These are phyloP conservation scores for Flueggea neowawraea DNA, from an alignment of 441 rosid species.

Conservation along the genomic window DNA sequence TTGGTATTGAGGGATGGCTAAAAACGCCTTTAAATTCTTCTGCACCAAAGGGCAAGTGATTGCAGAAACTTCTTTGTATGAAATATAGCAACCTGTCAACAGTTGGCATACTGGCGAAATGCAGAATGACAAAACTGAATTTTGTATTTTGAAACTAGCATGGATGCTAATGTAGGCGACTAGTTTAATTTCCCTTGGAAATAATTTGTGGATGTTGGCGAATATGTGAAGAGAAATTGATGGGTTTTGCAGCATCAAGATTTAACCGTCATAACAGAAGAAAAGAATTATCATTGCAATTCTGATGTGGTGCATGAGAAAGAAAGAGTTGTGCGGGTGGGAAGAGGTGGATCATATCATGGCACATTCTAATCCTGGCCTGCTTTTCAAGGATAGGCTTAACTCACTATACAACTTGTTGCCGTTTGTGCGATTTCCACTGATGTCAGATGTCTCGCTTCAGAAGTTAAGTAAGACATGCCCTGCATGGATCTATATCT, in stretches of 20 bases:
- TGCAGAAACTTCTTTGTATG: too few species aligned
- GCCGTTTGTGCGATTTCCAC: slow-evolving; percentile 80
- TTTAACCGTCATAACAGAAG: slow-evolving; percentile 93
- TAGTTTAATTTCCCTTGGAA: slow-evolving; percentile 1
- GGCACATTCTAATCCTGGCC: slow-evolving; percentile 34
- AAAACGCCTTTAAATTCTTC: neutral
- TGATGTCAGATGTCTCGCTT: slow-evolving; percentile 65
- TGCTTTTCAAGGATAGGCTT: slow-evolving; percentile 66
- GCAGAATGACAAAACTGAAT: too few species aligned
- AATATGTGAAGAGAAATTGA: slow-evolving; percentile 8
- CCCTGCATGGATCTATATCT: slow-evolving; percentile 5
- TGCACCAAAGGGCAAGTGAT: neutral
- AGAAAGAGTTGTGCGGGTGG: slow-evolving; percentile 64
- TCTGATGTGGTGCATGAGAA: slow-evolving; percentile 87
- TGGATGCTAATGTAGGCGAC: neutral
- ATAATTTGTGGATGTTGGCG: slow-evolving; percentile 10
- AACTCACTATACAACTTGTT: slow-evolving; percentile 51
- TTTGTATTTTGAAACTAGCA: neutral
- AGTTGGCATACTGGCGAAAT: too few species aligned
- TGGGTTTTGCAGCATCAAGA: slow-evolving; percentile 85
- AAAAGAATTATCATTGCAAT: slow-evolving; percentile 88
- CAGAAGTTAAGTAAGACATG: slow-evolving; percentile 47
- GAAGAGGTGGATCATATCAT: slow-evolving; percentile 60
- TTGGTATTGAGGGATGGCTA: neutral
- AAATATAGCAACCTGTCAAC: too few species aligned